A percentile compares a stretch with the other conserved stretches of the same genome.
Evolutionary conservation across 2,329 filamentous ascomycete species (phyloP).

Genomic region (Talaromyces marneffei): DNA sequence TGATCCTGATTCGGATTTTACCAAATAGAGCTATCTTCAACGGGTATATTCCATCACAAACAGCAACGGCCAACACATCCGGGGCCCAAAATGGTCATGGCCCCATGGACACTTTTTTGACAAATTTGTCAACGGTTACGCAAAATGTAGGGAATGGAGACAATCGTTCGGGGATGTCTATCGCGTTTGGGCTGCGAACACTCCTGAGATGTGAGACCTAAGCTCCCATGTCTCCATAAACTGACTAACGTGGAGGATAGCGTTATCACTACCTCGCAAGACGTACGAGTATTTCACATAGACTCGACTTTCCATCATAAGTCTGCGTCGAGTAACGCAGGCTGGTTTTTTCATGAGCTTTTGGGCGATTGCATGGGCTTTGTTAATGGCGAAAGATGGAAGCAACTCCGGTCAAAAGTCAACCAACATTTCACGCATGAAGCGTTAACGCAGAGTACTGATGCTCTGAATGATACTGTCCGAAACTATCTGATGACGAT

Average conservation of each 20-base stretch:
- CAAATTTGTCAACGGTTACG: constrained; percentile 37
- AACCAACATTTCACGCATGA: not conserved
- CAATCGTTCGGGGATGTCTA: constrained; percentile 33
- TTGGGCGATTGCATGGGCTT: not conserved
- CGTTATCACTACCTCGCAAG: not conserved
- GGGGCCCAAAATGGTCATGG: constrained; percentile 16
- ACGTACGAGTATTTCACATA: not conserved
- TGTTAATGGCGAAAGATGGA: not conserved
- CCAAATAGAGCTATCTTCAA: too few relatives aligned
- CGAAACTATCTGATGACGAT: not conserved
- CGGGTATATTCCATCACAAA: too few relatives aligned
- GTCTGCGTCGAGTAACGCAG: not conserved
- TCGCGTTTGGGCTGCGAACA: constrained; percentile 35
- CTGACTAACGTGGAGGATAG: not conserved
- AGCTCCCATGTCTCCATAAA: constrained; percentile 13
- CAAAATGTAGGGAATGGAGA: constrained; percentile 29
- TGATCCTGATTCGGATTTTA: too few relatives aligned
- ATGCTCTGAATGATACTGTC: not conserved
- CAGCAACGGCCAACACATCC: not conserved
- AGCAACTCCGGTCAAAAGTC: not conserved
- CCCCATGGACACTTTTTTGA: constrained; percentile 39
- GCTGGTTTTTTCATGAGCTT: not conserved
- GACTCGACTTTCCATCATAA: not conserved
- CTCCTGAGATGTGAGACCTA: constrained; percentile 35
- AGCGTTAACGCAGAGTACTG: not conserved